Evolutionary conservation across 78 protist species (phyloP).

Genomic region (Dictyostelium purpureum): DNA sequence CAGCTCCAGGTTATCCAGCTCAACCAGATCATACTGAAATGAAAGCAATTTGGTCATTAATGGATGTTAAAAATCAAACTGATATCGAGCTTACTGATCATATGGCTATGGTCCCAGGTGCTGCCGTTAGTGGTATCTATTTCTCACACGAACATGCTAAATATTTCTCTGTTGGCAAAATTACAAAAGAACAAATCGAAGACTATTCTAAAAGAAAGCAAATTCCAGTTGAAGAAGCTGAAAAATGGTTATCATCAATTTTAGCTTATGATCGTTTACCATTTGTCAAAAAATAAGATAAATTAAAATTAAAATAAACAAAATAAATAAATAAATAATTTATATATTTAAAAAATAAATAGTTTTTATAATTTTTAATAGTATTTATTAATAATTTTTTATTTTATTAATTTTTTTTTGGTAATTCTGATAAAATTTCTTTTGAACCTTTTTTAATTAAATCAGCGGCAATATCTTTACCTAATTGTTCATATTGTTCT

Average conservation of each 20-base stretch:
- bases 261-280: constrained; percentile 90
- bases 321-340: background rate
- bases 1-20: constrained; percentile 99
- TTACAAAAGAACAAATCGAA: constrained; percentile 95
- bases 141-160: constrained; percentile 92
- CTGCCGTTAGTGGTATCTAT: constrained; percentile 96
- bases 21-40: constrained; percentile 99
- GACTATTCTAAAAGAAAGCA: constrained; percentile 95
- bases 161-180: constrained; percentile 98
- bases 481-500: background rate
- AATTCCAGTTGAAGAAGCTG: constrained; percentile 80
- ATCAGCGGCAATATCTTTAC: constrained; percentile 22
- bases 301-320: background rate
- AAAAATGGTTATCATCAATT: constrained; percentile 90
- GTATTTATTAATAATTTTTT: background rate
- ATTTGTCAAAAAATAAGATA: background rate
- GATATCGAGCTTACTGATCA: constrained; percentile 91
- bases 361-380: background rate
- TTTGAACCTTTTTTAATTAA: constrained; percentile 52
- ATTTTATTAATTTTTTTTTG: background rate
- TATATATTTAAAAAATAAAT: background rate
- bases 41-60: constrained; percentile 90
- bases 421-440: constrained; percentile 26
- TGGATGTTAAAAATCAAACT: constrained; percentile 54
- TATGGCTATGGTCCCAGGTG: constrained; percentile 98